Conservation (phyloP, 768 basidiomycete genomes). For the Boletus rubescentipes region DNA sequence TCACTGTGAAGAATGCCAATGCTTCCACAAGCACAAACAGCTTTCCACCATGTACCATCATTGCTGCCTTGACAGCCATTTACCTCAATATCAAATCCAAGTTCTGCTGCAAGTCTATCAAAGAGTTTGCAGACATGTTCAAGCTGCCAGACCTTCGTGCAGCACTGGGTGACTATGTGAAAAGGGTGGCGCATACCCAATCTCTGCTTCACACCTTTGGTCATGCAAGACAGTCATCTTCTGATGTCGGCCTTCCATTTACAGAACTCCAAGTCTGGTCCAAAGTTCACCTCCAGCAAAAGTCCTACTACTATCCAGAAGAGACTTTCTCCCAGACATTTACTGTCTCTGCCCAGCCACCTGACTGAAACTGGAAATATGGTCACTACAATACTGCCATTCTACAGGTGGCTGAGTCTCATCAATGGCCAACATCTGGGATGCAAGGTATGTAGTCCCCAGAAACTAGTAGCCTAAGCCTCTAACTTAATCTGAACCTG, state of each 20-base stretch:
- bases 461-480: too few species aligned
- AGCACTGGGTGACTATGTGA: neutral
- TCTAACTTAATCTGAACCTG: neutral
- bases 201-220: neutral
- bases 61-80: neutral
- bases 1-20: neutral
- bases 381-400: neutral
- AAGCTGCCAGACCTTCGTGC: neutral
- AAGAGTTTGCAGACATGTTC: neutral
- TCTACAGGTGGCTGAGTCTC: neutral
- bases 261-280: neutral
- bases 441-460: neutral
- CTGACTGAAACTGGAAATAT: neutral
- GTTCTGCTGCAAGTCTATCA: neutral
- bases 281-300: neutral
- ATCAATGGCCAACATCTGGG: neutral
- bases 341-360: neutral
- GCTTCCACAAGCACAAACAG: neutral
- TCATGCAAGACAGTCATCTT: neutral
- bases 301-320: neutral
- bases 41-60: neutral
- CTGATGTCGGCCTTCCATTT: neutral
- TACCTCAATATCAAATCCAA: neutral
- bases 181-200: too few species aligned
- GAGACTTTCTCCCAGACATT: neutral